Base-by-base conservation (phyloP, 2,329 filamentous ascomycete genomes). In the Zymoseptoria crescenta region DNA sequence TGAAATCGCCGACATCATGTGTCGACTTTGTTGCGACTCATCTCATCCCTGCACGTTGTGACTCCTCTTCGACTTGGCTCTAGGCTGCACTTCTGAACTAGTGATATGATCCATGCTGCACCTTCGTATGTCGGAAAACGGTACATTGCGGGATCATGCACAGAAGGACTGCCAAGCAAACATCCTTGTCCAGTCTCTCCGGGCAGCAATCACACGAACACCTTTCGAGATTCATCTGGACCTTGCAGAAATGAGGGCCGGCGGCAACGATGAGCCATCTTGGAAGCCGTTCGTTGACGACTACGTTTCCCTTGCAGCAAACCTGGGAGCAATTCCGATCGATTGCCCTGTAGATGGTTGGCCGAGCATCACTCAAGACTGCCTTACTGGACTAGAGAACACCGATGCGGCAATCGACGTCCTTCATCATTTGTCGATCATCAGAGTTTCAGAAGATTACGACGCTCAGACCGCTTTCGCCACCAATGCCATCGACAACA, bases 361-460 rank as follows among this genome's bases (percentile, higher is more conserved):
- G 59, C 55, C 55, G 8, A 49, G 53, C 21, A 55, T 56, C 13
- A 55, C 53, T 24, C 48, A 45, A 35, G 41, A 58, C 10, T 51
- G 35, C 5, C 41, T 57, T 19, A 49, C 57, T 16, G 24, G 48
- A 20, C 29, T 64, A 4, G 62, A 64, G 4, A 74, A 73, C 53
- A 62, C 69, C 3, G 63, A 71, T 29, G 60, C 67, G 49, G 70
- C 73, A 7, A 59, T 70, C 29, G 59, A 61, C 48, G 66, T 74
- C 1, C 67, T 73, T 27, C 61, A 62, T 16, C 64, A 69, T 52
- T 64, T 74, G 7, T 71, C 72, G 9, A 74, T 72, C 29, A 52
- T 52, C 16, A 6, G 19, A 19, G 8, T 4, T 30, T 52, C 4
- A n/a, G 8, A 27, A 24, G 24, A 28, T 19, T 28, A 8, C 51